Conservation (phyloP, 495 filamentous ascomycete species). For the Tuber calosporum region DNA sequence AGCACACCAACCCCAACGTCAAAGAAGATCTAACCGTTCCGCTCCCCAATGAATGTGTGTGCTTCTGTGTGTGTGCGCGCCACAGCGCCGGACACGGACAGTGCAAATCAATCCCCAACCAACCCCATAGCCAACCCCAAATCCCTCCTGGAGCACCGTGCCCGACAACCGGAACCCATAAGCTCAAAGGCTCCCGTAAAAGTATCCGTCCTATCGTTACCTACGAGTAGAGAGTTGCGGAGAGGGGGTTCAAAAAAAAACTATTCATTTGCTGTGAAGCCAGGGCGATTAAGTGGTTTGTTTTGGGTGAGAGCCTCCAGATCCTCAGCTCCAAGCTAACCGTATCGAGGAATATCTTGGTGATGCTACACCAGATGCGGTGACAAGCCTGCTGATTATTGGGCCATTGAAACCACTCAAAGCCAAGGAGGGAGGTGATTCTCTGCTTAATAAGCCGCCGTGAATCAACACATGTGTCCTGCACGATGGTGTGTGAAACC, state of each 20-base stretch:
- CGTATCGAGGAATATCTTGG: neutral
- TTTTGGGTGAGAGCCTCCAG: neutral
- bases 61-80: neutral
- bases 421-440: neutral
- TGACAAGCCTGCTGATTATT: neutral
- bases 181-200: neutral
- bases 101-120: neutral
- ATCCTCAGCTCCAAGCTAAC: neutral
- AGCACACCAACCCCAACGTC: conserved; percentile 2
- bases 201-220: neutral
- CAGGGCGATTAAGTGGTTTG: neutral
- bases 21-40: conserved; percentile 4
- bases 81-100: neutral
- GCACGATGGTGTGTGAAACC: neutral
- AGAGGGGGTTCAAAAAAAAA: neutral
- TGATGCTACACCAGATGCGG: neutral
- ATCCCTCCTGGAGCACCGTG: neutral
- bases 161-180: neutral
- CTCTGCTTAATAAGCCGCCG: neutral
- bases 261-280: neutral
- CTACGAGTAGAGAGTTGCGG: no score
- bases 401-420: neutral
- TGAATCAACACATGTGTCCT: neutral
- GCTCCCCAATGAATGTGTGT: neutral
- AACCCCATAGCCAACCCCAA: neutral